phyloP scores from a whole-genome alignment of 2,329 filamentous ascomycete genomes.

The Calonectria hawksworthii region DNA sequence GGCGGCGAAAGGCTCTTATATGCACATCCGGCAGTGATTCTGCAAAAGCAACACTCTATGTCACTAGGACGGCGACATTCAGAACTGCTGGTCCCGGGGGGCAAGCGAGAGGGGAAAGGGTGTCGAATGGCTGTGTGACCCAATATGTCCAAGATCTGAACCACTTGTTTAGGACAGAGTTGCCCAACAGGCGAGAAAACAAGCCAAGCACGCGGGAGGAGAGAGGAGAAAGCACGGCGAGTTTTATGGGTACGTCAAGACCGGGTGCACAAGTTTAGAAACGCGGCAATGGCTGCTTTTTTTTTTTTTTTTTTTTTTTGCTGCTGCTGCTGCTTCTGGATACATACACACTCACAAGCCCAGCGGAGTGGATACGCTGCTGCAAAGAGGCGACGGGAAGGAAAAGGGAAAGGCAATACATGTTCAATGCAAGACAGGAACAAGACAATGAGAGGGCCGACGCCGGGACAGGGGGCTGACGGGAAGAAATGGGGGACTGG shows the following conservation, averaged over 20 bases:
- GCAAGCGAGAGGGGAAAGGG: conserved; percentile 49
- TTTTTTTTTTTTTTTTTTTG: not conserved
- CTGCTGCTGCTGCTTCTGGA: not conserved
- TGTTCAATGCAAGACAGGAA: conserved; percentile 24
- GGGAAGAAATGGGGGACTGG: not conserved
- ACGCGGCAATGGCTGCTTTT: conserved; percentile 5
- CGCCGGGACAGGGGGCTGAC: not conserved
- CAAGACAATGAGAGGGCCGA: conserved; percentile 14
- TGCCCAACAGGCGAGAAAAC: conserved; percentile 49
- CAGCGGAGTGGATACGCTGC: not conserved
- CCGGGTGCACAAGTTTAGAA: conserved; percentile 28
- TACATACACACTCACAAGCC: not conserved
- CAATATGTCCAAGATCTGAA: conserved; percentile 54
- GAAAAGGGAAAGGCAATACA: not conserved
- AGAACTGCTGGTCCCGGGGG: conserved; percentile 31
- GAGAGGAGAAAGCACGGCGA: conserved; percentile 34
- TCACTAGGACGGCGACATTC: conserved; percentile 35
- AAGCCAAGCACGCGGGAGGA: conserved; percentile 42
- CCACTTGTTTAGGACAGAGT: conserved; percentile 53
- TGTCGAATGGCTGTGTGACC: conserved; percentile 51
- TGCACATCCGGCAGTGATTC: conserved; percentile 38
- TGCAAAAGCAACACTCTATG: conserved; percentile 45
- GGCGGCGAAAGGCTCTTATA: conserved; percentile 42
- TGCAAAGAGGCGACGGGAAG: not conserved
- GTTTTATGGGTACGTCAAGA: conserved; percentile 45